Evolutionary conservation across 1,284 basidiomycete species (phyloP).

Genomic region (Leccinum pallidistipes): DNA sequence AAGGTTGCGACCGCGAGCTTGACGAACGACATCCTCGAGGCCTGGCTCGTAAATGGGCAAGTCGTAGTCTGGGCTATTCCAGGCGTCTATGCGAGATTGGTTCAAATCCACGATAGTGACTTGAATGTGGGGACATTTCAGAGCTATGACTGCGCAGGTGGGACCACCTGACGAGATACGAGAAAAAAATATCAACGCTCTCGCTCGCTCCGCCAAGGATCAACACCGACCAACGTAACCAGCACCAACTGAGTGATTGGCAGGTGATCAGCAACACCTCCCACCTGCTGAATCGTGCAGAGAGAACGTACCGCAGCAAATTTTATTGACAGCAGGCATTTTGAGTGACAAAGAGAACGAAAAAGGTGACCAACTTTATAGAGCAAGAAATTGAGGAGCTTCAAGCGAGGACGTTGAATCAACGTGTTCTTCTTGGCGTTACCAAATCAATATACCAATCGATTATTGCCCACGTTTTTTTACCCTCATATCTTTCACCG

Average conservation of each 20-base stretch:
- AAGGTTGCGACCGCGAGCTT: slow-evolving; percentile 90
- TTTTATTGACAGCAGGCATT: slow-evolving; percentile 59
- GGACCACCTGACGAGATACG: slow-evolving; percentile 65
- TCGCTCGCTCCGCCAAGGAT: background rate
- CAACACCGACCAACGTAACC: slow-evolving; percentile 85
- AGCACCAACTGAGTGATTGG: slow-evolving; percentile 76
- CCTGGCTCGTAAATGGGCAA: slow-evolving; percentile 98
- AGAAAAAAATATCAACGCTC: slow-evolving; percentile 12
- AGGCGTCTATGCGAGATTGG: slow-evolving; percentile 91
- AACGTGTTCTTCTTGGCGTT: background rate
- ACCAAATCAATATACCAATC: background rate
- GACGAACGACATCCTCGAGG: slow-evolving; percentile 89
- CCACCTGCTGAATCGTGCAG: background rate
- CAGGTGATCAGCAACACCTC: slow-evolving; percentile 9
- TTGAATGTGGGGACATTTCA: slow-evolving; percentile 90
- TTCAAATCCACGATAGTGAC: slow-evolving; percentile 99
- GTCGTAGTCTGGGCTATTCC: slow-evolving; percentile 81
- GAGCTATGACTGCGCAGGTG: slow-evolving; percentile 94
- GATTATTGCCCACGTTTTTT: background rate
- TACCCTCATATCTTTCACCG: background rate
- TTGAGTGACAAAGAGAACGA: background rate
- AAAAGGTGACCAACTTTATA: background rate
- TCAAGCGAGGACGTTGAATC: background rate
- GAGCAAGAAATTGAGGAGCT: background rate
- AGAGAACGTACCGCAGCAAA: slow-evolving; percentile 82